Evolutionary conservation across 306 rosid genomes (phyloP).

Genomic region (Herpetospermum pedunculosum): DNA sequence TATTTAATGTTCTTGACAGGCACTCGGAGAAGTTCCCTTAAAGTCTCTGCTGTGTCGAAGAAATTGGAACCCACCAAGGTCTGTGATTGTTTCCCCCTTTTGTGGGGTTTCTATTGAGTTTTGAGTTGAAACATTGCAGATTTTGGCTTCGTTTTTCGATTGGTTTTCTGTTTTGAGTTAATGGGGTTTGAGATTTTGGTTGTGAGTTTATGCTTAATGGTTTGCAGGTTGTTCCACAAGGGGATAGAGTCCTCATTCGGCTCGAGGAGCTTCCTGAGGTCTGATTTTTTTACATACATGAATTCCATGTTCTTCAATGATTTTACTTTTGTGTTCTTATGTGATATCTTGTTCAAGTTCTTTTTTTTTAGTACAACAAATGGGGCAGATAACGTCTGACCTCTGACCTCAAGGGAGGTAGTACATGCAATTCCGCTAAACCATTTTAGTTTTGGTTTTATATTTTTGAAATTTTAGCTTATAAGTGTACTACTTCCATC

Average conservation of each 20-base stretch:
- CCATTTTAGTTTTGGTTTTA: too few relatives aligned
- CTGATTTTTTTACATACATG: neutral
- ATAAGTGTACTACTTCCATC: too few relatives aligned
- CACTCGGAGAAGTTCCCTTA: slow-evolving; percentile 36
- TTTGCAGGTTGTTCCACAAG: slow-evolving; percentile 79
- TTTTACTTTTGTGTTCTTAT: neutral
- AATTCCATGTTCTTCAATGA: neutral
- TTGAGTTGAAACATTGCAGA: neutral
- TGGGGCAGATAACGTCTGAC: too few relatives aligned
- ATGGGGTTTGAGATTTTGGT: neutral
- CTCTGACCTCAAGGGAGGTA: too few relatives aligned
- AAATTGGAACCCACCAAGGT: slow-evolving; percentile 73
- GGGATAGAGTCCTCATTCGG: slow-evolving; percentile 89
- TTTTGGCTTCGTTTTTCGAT: neutral
- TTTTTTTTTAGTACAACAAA: too few relatives aligned
- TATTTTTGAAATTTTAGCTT: too few relatives aligned
- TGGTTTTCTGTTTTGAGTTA: neutral
- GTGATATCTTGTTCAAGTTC: neutral
- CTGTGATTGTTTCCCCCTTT: neutral
- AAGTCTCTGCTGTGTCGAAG: slow-evolving; percentile 41
- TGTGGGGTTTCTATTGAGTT: neutral
- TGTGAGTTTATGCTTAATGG: neutral
- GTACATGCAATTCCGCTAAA: too few relatives aligned
- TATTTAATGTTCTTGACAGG: slow-evolving; percentile 30
- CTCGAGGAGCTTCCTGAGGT: slow-evolving; percentile 62